Base-by-base conservation (phyloP, 108 stramenopile species). In the Nitzschia sp. region DNA sequence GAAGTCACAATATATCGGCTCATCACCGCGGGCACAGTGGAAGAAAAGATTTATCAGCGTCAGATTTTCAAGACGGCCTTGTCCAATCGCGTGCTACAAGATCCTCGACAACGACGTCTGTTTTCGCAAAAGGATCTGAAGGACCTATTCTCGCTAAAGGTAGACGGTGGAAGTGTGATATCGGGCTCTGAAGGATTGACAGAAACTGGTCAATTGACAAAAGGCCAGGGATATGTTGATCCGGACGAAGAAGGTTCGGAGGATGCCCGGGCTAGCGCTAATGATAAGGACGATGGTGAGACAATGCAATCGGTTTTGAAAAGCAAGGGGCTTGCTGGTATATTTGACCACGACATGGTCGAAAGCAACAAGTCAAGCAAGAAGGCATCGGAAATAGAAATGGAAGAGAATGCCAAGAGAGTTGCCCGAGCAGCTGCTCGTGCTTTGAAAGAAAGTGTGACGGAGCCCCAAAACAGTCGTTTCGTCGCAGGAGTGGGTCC, bases 61-160 rank as follows among this genome's bases (percentile, higher is more conserved):
- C 99, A 99, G 60, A 98, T 99, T 47, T 98, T 97, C 85, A 98
- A 99, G 75, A 95, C 92, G 36, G 94, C 97, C 1, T 55, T 98
- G 2, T 84, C 96, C 5, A 97, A 97, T 63, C 85, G 87, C 35
- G 83, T 98, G 3, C 74, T 98, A 17, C 88, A 93, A 59, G 96
- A 97, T 71, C 90, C 97, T 16, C 84, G 84, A 58, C 97, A 98
- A 72, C 69, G 81, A 44, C 82, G 96, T 0, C 75, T 98, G 0
- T 98, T 97, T 72, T 92, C 92, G 9, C 79, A 93, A 34, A 84
- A 80, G 44, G 96, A 98, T 63, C 58, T 98, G 41, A 76, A 72
- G 33, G 96, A 98, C 58, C 71, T 98, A 8, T 97, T 98, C 68
- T 91, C 93, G 11, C 78, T 98, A 35, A 85, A 85, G 56, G 85